Conservation (phyloP, 139 green algal genomes). For the Zygnema circumcarinatum region DNA sequence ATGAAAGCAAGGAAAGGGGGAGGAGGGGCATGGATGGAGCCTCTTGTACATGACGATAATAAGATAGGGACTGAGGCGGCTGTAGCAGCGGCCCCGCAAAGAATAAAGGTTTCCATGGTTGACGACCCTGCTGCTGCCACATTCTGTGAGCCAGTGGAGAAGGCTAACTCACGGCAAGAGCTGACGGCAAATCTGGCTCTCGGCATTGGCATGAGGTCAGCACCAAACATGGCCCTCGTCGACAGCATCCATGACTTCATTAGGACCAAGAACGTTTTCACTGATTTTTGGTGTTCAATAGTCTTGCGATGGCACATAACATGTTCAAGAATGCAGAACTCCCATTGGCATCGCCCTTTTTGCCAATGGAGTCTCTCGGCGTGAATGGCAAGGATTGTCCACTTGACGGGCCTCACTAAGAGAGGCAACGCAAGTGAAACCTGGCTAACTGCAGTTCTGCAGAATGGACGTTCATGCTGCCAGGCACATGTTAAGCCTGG, state of each 20-base stretch:
- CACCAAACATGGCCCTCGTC: too few relatives aligned
- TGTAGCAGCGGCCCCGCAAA: not conserved
- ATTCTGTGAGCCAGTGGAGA: slow-evolving; percentile 65
- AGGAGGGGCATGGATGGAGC: slow-evolving; percentile 46
- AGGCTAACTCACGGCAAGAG: slow-evolving; percentile 56
- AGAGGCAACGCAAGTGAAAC: too few relatives aligned
- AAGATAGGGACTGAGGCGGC: not conserved
- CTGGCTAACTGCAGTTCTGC: too few relatives aligned
- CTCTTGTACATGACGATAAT: slow-evolving; percentile 22
- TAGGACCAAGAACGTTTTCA: too few relatives aligned
- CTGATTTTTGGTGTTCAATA: too few relatives aligned
- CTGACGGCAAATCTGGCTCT: slow-evolving; percentile 55
- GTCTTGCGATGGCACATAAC: too few relatives aligned
- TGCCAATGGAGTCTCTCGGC: not conserved
- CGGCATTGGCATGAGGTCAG: slow-evolving; percentile 50
- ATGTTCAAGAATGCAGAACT: too few relatives aligned
- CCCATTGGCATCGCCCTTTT: not conserved
- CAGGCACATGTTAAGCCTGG: not conserved
- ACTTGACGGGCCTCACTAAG: too few relatives aligned
- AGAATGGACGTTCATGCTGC: not conserved
- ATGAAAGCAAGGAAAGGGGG: slow-evolving; percentile 44
- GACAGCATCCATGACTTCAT: too few relatives aligned
- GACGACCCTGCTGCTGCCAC: slow-evolving; percentile 40
- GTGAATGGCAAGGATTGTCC: not conserved
- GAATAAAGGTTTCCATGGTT: slow-evolving; percentile 27